Conservation (phyloP, 176 grass and related monocot genomes). For the Miscanthus lutarioriparius region DNA sequence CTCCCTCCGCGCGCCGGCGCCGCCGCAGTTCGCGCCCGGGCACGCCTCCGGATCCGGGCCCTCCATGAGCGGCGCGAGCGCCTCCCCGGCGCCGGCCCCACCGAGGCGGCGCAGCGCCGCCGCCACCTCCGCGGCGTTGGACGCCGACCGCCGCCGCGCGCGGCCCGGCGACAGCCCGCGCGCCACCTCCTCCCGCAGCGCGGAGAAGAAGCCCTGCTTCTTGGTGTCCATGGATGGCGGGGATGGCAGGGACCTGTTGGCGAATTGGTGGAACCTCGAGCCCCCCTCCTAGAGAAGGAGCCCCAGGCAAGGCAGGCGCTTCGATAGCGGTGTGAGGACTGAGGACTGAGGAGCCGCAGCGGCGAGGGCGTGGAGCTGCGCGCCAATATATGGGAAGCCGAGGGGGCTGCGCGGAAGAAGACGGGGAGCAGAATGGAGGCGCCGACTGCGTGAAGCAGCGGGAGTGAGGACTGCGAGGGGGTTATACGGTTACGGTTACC, state of each 20-base stretch:
- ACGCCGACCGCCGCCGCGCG: slow-evolving; percentile 42
- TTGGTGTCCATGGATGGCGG: slow-evolving; percentile 61
- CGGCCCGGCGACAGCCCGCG: slow-evolving; percentile 63
- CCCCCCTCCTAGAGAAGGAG: neutral
- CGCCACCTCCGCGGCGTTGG: slow-evolving; percentile 34
- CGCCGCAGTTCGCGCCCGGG: neutral
- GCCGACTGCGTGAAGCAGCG: slow-evolving; percentile 43
- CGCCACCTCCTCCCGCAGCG: slow-evolving; percentile 66
- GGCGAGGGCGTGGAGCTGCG: neutral
- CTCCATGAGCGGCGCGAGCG: slow-evolving; percentile 75
- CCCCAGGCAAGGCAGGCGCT: too few species aligned
- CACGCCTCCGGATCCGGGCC: slow-evolving; percentile 64
- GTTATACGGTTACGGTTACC: slow-evolving; percentile 31
- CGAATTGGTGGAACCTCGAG: neutral
- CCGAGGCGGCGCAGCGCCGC: slow-evolving; percentile 31
- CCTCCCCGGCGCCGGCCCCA: slow-evolving; percentile 48
- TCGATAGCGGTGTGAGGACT: too few species aligned
- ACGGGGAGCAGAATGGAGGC: slow-evolving; percentile 23
- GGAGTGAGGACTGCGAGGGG: slow-evolving; percentile 13
- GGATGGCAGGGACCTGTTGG: slow-evolving; percentile 8
- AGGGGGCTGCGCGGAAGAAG: slow-evolving; percentile 42
- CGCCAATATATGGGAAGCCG: slow-evolving; percentile 36
- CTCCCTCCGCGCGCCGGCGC: slow-evolving; percentile 38
- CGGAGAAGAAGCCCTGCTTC: slow-evolving; percentile 84
- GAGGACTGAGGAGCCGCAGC: neutral